Percentiles rank a stretch among this genome's conserved stretches.
phyloP scores from a whole-genome alignment of 2,329 filamentous ascomycete genomes.

The Paraphaeosphaeria sporulosa region DNA sequence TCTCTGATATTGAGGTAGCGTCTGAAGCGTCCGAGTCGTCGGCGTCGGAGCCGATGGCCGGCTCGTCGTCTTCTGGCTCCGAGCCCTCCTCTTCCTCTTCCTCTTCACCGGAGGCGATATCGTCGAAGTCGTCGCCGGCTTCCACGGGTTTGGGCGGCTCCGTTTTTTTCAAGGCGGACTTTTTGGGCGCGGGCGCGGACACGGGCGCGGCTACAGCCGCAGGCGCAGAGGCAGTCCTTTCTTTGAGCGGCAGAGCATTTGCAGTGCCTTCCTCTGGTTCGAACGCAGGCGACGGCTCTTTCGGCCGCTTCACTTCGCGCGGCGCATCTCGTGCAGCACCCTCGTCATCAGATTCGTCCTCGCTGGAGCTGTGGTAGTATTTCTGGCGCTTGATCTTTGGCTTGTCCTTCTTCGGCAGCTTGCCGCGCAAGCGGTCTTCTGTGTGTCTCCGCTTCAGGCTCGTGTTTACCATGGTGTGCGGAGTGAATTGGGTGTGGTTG shows the following conservation, averaged over 20 bases:
- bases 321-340: slow-evolving; percentile 41
- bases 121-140: slow-evolving; percentile 38
- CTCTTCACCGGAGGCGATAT: slow-evolving; percentile 34
- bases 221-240: slow-evolving; percentile 16
- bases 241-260: slow-evolving; percentile 8
- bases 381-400: slow-evolving; percentile 70
- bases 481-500: slow-evolving; percentile 15
- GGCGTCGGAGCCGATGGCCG: slow-evolving; percentile 39
- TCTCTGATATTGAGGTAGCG: slow-evolving; percentile 42
- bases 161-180: slow-evolving; percentile 35
- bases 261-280: slow-evolving; percentile 44
- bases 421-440: slow-evolving; percentile 65
- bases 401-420: slow-evolving; percentile 59
- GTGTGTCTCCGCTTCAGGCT: slow-evolving; percentile 64
- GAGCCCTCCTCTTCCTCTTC: slow-evolving; percentile 50
- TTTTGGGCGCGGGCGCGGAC: slow-evolving; percentile 11
- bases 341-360: slow-evolving; percentile 58
- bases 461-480: slow-evolving; percentile 47
- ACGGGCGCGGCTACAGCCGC: neutral
- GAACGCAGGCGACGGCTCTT: slow-evolving; percentile 50
- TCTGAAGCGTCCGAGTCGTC: slow-evolving; percentile 52
- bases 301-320: slow-evolving; percentile 20
- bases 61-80: slow-evolving; percentile 48
- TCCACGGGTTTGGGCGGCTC: slow-evolving; percentile 16
- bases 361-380: slow-evolving; percentile 70